Base-by-base conservation (phyloP, 169 alveolate genomes). In the Blepharisma undulans region DNA sequence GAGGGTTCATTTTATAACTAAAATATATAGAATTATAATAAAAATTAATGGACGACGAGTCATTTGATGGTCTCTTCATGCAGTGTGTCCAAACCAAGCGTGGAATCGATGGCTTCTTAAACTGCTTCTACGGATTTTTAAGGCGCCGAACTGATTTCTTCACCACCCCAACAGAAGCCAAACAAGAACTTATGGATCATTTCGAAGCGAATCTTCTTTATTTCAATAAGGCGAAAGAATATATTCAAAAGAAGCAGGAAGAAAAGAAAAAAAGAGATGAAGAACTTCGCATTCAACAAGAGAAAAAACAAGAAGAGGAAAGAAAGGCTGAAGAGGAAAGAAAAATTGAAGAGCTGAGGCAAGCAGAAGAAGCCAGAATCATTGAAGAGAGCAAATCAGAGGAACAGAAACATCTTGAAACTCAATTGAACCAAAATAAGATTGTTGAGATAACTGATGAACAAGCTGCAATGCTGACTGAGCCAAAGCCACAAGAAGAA, bases 121-220 rank as follows among this genome's bases (percentile, higher is more conserved):
- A 98, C 88, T 92, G 95, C 79, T 95, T 99, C 90, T 99, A 98
- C 95, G 98, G 99, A 19, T 99, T 99, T 94, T 95, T 99, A 91
- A 96, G 97, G 77, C 93, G 99, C 76, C 98, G 98, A 94, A 98
- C 99, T 27, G 99, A 98, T 94, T 98, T 98, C 95, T 98, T 94
- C 94, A 86, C 98, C 21, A 97, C 95, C 89, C 94, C 90, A 82
- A 98, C 93, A 59, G 92, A 92, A 89, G 98, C 96, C 72, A 93
- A 91, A 87, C 89, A 90, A 12, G 87, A 95, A 74, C 96, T 97
- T 72, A 77, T 85, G 82, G 91, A 90, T 21, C 89, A 93, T 59
- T 92, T 97, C 60, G 93, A 94, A 59, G 95, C 95, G 86, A 96
- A 95, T 27, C 92, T 93, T 90, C 84, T 88, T 21, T 76, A 77